A percentile compares a stretch with the other conserved stretches of the same genome.
Evolutionary conservation across 2,329 filamentous ascomycete species (phyloP).

Genomic region (Venturia carpophila): DNA sequence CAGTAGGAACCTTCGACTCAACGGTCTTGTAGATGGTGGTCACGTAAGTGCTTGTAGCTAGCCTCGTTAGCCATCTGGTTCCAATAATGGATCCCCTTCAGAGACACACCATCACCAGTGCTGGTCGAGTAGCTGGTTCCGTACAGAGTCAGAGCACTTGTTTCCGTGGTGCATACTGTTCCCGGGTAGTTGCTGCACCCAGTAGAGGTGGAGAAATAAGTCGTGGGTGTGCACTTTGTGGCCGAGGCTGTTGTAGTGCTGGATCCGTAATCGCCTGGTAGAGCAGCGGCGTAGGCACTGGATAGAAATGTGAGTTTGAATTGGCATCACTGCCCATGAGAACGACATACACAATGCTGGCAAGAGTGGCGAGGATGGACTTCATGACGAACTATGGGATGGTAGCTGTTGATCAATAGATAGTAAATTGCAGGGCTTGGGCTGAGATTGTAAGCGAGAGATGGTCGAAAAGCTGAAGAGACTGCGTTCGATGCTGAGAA

Average conservation of each 20-base stretch:
- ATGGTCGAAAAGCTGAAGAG: neutral
- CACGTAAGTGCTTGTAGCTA: neutral
- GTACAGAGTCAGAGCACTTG: neutral
- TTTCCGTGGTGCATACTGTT: neutral
- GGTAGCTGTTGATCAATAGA: neutral
- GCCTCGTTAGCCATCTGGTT: neutral
- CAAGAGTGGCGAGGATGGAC: neutral
- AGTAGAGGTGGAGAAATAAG: slow-evolving; percentile 1
- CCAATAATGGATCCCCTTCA: neutral
- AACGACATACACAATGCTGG: neutral
- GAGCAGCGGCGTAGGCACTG: neutral
- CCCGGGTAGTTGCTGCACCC: neutral
- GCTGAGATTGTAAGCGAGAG: neutral
- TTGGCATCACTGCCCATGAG: neutral
- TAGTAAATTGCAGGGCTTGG: neutral
- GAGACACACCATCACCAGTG: neutral
- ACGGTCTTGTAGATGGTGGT: neutral
- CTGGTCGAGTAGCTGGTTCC: neutral
- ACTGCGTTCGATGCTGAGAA: neutral
- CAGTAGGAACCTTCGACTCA: neutral
- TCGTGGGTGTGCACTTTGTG: slow-evolving; percentile 6
- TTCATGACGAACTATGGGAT: neutral
- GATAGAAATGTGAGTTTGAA: neutral
- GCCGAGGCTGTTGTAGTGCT: neutral
- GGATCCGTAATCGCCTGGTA: slow-evolving; percentile 1